Base-by-base conservation (phyloP, 1,139 yeast species). In the Pichia sp. region DNA sequence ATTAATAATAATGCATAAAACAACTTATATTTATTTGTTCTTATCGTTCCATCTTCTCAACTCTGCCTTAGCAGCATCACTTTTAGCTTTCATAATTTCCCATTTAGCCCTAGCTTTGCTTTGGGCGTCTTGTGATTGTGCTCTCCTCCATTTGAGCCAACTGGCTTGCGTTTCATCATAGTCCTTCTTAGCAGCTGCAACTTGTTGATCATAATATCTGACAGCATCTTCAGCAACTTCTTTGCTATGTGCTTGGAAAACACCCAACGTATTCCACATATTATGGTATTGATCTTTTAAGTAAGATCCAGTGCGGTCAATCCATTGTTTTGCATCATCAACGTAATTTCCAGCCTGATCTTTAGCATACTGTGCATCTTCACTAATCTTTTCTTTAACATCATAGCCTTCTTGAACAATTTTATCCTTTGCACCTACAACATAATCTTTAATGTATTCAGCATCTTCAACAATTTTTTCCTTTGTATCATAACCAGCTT, bases 261-360 rank as follows among this genome's bases (percentile, higher is more conserved):
- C 53, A 27, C 59, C 58, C 2, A 59, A 46, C 3, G 52, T 43
- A 20, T 53, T 52, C 45, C 52, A 55, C 23, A 54, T 50, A 10
- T 62, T 65, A 8, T 64, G 64, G 37, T 62, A 58, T 48, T 69
- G 69, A 30, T 71, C 76, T 28, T 57, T 57, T 3, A 74, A 66
- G 46, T 63, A 62, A 10, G 38, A 29, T 12, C 47, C 46, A 7
- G 42, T 39, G 28, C 35, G 35, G 2, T 26, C 25, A 9, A 40
- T 10, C 35, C 42, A 38, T 2, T 45, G 33, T 12, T 38, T 35
- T 9, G 45, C 44, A 24, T 30, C 42, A 16, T 24, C 35, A 11
- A 35, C 40, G 20, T 43, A 36, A 6, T 25, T 27, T 3, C 12
- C 33, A 2, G 39, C 40, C 2, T 27, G 34, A 12, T 30, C 35